Conservation (phyloP, 2,329 filamentous ascomycete species). For the Cladorrhinum sp. region DNA sequence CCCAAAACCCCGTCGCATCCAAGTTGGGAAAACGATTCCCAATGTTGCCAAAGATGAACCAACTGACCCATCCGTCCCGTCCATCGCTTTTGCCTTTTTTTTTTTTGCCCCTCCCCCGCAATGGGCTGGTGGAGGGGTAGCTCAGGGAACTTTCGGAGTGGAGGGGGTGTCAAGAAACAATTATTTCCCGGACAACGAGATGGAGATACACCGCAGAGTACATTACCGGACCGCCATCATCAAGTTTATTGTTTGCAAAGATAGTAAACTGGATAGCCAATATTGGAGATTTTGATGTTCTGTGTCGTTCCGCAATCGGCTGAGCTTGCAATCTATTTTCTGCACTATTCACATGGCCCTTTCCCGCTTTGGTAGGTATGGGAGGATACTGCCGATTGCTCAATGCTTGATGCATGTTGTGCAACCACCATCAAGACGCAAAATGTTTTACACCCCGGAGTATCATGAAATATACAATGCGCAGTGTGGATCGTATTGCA, state of each 20-base stretch:
- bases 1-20: neutral
- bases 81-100: neutral
- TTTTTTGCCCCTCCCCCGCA: constrained; percentile 10
- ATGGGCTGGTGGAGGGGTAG: neutral
- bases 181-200: neutral
- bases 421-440: neutral
- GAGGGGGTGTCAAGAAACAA: neutral
- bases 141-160: neutral
- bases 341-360: neutral
- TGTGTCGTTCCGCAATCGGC: constrained; percentile 2
- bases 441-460: neutral
- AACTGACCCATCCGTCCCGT: neutral
- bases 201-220: neutral
- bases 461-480: neutral
- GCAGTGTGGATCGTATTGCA: constrained; percentile 1
- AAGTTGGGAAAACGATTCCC: neutral
- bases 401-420: constrained; percentile 2
- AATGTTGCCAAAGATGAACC: no score
- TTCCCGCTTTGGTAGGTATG: constrained; percentile 1
- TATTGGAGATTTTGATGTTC: neutral
- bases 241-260: neutral
- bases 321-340: neutral
- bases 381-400: constrained; percentile 8
- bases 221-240: neutral
- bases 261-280: neutral